Evolutionary conservation across 2,329 filamentous ascomycete species (phyloP).

Genomic region (Stylonectria norvegica): DNA sequence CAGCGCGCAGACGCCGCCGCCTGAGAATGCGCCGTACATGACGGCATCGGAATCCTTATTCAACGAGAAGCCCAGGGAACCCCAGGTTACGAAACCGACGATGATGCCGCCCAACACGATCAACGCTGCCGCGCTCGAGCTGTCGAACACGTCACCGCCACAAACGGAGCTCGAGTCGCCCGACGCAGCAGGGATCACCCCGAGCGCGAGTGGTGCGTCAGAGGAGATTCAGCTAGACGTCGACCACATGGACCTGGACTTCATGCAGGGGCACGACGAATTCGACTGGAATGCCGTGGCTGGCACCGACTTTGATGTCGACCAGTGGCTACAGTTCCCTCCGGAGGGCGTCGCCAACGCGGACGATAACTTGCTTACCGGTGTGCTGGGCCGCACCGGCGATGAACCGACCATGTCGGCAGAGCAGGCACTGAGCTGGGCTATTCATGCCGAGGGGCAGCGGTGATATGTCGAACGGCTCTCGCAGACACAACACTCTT

Average conservation of each 20-base stretch:
- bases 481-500: too few relatives aligned
- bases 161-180: conserved; percentile 42
- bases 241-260: conserved; percentile 43
- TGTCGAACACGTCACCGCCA: conserved; percentile 41
- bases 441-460: conserved; percentile 28
- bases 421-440: conserved; percentile 29
- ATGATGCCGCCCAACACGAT: conserved; percentile 38
- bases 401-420: conserved; percentile 28
- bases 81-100: conserved; percentile 11
- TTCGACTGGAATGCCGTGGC: conserved; percentile 54
- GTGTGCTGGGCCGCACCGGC: conserved; percentile 27
- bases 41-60: conserved; percentile 40
- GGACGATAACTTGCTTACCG: conserved; percentile 37
- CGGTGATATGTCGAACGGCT: too few relatives aligned
- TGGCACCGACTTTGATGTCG: conserved; percentile 54
- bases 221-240: conserved; percentile 37
- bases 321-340: conserved; percentile 58
- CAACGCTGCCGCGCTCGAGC: conserved; percentile 35
- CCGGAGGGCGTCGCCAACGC: conserved; percentile 43
- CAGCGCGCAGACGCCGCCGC: conserved; percentile 50
- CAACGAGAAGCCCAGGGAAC: conserved; percentile 29
- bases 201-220: conserved; percentile 43
- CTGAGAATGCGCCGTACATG: conserved; percentile 47
- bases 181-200: conserved; percentile 39
- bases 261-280: conserved; percentile 45